phyloP scores from a whole-genome alignment of 768 basidiomycete species.

The Pleurotus sapidus region DNA sequence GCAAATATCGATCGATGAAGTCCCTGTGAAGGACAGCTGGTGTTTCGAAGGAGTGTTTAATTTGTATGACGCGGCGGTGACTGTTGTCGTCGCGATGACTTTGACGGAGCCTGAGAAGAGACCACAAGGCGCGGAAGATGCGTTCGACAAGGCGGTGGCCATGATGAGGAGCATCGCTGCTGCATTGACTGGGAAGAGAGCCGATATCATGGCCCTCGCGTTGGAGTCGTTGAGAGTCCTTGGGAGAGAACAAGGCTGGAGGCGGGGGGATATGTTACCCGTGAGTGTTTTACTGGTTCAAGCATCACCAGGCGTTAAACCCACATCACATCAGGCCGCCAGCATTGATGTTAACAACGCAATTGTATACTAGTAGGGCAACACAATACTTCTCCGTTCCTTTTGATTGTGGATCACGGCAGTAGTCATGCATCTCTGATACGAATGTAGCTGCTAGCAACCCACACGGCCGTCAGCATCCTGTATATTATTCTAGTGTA shows the following conservation, averaged over 20 bases:
- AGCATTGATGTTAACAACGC: too few species aligned
- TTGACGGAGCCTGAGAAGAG: constrained; percentile 36
- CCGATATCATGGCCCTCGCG: constrained; percentile 36
- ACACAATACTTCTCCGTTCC: too few species aligned
- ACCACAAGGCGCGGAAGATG: constrained; percentile 31
- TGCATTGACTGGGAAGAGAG: constrained; percentile 32
- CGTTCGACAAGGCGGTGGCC: constrained; percentile 34
- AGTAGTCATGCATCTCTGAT: too few species aligned
- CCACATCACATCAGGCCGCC: too few species aligned
- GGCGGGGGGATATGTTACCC: constrained; percentile 2
- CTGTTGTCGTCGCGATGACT: constrained; percentile 38
- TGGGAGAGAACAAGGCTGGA: constrained; percentile 24
- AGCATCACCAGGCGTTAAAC: background rate
- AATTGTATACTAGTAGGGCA: too few species aligned
- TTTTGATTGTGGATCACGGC: too few species aligned
- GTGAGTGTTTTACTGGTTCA: constrained; percentile 11
- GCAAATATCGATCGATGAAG: constrained; percentile 13
- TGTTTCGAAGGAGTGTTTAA: constrained; percentile 42
- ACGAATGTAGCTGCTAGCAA: too few species aligned
- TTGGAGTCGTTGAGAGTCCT: constrained; percentile 34
- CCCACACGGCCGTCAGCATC: too few species aligned
- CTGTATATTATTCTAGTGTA: too few species aligned
- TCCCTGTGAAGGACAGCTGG: constrained; percentile 29
- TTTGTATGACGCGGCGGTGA: constrained; percentile 45
- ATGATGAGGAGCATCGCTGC: constrained; percentile 31